Evolutionary conservation across 345 rosid species (phyloP), one percentile per base, ranked within the genome.

Genomic region (Syzygium oleosum): DNA sequence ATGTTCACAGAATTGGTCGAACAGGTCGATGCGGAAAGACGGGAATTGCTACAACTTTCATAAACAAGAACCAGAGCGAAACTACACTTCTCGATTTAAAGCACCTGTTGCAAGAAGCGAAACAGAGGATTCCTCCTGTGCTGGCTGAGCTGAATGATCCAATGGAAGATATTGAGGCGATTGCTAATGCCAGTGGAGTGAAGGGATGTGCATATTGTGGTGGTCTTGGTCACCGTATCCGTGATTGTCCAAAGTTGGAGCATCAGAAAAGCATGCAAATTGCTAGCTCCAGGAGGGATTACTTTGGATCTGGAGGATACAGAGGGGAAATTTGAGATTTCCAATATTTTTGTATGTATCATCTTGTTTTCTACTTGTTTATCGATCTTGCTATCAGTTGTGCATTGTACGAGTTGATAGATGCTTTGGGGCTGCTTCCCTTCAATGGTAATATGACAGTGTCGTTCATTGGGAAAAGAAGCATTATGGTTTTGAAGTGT

Each of bases 161-260:
- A n/a, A 91, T 94, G 95, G 98, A 95, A 85, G 97, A 96, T 87
- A 95, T 92, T 23, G 99, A 96, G 77, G 93, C 90, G 27, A 95
- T 97, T 54, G 92, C 94, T 31, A 86, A 77, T 78, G 99, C 95
- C 19, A 95, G 97, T 88, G 98, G 99, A 84, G 97, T 95, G 80
- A 94, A 97, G 90, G 99, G 99, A 5, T 97, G 99, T 92, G 98
- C 97, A 87, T 96, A 94, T 84, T 97, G 98, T 94, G 99, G 99
- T 56, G 99, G 98, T 73, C 94, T 97, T 31, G 99, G 99, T 59
- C 99, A 97, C 87, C 97, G 97, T 84, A 97, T 96, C 80, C 90
- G 95, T 21, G 97, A 96, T 83, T 97, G 99, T 85, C 98, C 98
- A 58, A 97, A 96, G 90, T 91, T 95, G 91, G 99, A 97, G 90